phyloP scores from a whole-genome alignment of 306 rosid species.

The Pachyrhizus erosus region DNA sequence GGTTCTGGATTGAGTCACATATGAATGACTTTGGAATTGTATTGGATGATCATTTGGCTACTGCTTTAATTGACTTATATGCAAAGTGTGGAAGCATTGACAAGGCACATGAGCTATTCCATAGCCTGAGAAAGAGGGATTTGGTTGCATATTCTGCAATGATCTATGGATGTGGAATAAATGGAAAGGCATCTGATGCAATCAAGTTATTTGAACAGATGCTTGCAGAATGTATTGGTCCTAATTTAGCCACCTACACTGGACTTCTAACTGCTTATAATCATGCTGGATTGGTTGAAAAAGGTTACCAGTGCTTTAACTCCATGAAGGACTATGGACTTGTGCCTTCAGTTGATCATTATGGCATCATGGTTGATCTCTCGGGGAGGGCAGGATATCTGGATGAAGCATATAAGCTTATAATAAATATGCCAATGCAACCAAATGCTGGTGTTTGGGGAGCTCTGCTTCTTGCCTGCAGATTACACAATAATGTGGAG shows the following conservation, averaged over 20 bases:
- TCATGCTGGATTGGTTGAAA: slow-evolving; percentile 76
- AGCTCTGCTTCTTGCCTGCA: slow-evolving; percentile 77
- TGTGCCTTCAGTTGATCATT: slow-evolving; percentile 68
- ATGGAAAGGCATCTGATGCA: slow-evolving; percentile 67
- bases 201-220: slow-evolving; percentile 65
- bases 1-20: slow-evolving; percentile 58
- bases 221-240: slow-evolving; percentile 53
- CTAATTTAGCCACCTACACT: slow-evolving; percentile 66
- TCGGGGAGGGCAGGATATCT: slow-evolving; percentile 73
- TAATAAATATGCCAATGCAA: slow-evolving; percentile 67
- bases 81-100: slow-evolving; percentile 76
- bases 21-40: slow-evolving; percentile 62
- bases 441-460: slow-evolving; percentile 76
- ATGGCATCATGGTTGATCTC: slow-evolving; percentile 72
- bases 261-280: slow-evolving; percentile 76
- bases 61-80: slow-evolving; percentile 75
- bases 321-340: slow-evolving; percentile 63
- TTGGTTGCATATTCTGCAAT: slow-evolving; percentile 83
- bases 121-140: slow-evolving; percentile 62
- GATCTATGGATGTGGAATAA: slow-evolving; percentile 83
- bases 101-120: slow-evolving; percentile 66
- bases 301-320: slow-evolving; percentile 69
- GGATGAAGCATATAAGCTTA: slow-evolving; percentile 63
- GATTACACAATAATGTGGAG: slow-evolving; percentile 57
- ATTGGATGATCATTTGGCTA: slow-evolving; percentile 78